Conservation (phyloP, 2,329 filamentous ascomycete species). For the Thielaviopsis punctulata region DNA sequence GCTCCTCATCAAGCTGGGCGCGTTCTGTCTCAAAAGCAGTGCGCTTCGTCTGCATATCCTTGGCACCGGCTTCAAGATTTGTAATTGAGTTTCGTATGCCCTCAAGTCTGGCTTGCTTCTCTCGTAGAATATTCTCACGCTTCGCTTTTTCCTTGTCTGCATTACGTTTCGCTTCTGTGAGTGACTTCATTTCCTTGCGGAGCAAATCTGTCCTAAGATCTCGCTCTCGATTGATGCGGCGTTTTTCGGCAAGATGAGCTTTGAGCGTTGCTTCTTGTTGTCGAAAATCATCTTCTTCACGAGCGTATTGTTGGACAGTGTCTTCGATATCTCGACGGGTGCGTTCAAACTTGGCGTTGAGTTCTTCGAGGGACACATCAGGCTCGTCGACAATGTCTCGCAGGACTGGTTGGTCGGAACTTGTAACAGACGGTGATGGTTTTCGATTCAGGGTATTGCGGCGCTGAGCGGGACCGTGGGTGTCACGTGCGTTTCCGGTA, state of each 20-base stretch:
- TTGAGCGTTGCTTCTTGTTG: slow-evolving; percentile 49
- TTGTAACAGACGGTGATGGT: slow-evolving; percentile 53
- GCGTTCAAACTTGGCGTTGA: slow-evolving; percentile 66
- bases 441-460: slow-evolving; percentile 51
- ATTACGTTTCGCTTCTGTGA: slow-evolving; percentile 66
- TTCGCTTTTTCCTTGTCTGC: slow-evolving; percentile 64
- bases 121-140: slow-evolving; percentile 53
- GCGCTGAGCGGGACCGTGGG: slow-evolving; percentile 19
- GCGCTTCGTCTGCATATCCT: slow-evolving; percentile 39
- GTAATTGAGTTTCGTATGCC: slow-evolving; percentile 54
- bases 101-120: slow-evolving; percentile 49
- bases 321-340: slow-evolving; percentile 76
- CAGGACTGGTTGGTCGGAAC: slow-evolving; percentile 31
- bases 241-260: slow-evolving; percentile 64
- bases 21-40: slow-evolving; percentile 37
- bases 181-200: slow-evolving; percentile 60
- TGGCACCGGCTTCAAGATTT: slow-evolving; percentile 48
- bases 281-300: slow-evolving; percentile 55
- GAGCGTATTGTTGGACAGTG: slow-evolving; percentile 49
- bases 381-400: slow-evolving; percentile 30
- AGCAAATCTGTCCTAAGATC: slow-evolving; percentile 78
- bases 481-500: background rate
- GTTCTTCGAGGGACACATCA: slow-evolving; percentile 52
- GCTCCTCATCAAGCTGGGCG: slow-evolving; percentile 30
- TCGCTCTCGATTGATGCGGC: slow-evolving; percentile 66